Evolutionary conservation across 768 basidiomycete genomes (phyloP).

Genomic region (Leccinum longicurvipes): DNA sequence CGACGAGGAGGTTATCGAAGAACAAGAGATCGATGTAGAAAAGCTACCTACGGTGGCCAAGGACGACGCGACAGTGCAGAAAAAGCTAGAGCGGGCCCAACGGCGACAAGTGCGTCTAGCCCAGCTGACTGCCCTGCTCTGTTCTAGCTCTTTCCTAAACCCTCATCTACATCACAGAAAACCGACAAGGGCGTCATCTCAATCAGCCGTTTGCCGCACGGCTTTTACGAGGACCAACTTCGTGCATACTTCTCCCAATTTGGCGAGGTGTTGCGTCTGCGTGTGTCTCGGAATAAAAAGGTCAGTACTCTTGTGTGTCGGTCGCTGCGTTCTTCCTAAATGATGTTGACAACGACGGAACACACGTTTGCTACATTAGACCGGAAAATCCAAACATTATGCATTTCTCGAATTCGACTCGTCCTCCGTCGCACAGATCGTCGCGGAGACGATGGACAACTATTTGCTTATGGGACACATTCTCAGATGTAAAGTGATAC

Average conservation of each 20-base stretch:
- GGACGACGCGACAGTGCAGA: conserved; percentile 77
- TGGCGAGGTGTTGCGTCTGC: conserved; percentile 81
- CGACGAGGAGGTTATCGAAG: conserved; percentile 66
- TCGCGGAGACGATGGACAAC: conserved; percentile 98
- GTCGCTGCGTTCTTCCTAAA: background rate
- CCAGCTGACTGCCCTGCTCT: background rate
- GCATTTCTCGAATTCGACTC: conserved; percentile 95
- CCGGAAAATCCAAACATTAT: conserved; percentile 95
- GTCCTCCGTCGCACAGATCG: conserved; percentile 86
- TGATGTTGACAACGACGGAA: too few species aligned
- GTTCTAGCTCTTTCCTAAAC: too few species aligned
- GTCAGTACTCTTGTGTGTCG: conserved; percentile 34
- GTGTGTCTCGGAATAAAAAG: conserved; percentile 93
- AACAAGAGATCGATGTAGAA: conserved; percentile 61
- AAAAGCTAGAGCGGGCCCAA: conserved; percentile 57
- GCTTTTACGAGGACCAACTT: conserved; percentile 96
- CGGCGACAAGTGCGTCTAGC: conserved; percentile 56
- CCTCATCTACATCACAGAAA: conserved; percentile 32
- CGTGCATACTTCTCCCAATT: conserved; percentile 93
- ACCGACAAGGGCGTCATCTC: conserved; percentile 81
- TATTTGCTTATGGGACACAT: conserved; percentile 95
- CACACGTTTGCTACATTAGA: conserved; percentile 46
- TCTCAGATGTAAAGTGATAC: conserved; percentile 84
- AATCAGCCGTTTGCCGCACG: conserved; percentile 90
- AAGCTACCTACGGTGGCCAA: conserved; percentile 85